Evolutionary conservation across 495 filamentous ascomycete genomes (phyloP), one percentile per base, ranked within the genome.

Genomic region (Talaromyces adpressus): DNA sequence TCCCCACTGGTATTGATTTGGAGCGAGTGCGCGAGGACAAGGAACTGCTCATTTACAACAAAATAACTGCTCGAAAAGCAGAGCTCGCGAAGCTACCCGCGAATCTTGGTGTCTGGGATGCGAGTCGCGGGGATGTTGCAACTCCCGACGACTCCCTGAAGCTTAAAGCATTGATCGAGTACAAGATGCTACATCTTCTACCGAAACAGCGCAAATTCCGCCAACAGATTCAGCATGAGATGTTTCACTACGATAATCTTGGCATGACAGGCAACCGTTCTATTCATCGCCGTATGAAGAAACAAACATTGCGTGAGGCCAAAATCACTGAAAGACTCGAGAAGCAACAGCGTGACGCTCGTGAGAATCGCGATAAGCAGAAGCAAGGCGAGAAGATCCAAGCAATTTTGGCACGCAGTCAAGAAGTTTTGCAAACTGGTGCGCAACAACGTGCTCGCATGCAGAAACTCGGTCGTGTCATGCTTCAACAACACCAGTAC

Each of bases 301-400:
- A 96, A 75, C 93, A 96, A 69, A 92, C 89, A 25, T 79, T 97
- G 58, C 87, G 93, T n/a, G 94, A 98, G 73, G 95, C 94, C 36
- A 88, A 94, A 36, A 92, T 97, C 67, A 98, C 94, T 3, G 94
- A 98, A 82, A 97, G 96, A 71, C 83, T 98, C 2, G 94, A 98
- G 83, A 98, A 98, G 78, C 92, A 98, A 72, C 95, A 98, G 71
- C 89, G 94, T 57, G 93, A 97, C 74, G 92, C 92, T 62, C 89
- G 94, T 49, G 94, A 97, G 76, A 89, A 86, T 34, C 86, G 92
- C 49, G 95, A 98, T 77, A 93, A 93, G 84, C 91, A 94, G 84
- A 97, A 94, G 80, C 95, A 98, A 69, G 83, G 82, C 59, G 93
- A 97, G 66, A 94, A 93, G 74, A 79, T 98, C 47, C 82, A 87